A percentile compares a stretch with the other conserved stretches of the same genome.
phyloP scores from a whole-genome alignment of 495 filamentous ascomycete species.

The Penicillium salamii region DNA sequence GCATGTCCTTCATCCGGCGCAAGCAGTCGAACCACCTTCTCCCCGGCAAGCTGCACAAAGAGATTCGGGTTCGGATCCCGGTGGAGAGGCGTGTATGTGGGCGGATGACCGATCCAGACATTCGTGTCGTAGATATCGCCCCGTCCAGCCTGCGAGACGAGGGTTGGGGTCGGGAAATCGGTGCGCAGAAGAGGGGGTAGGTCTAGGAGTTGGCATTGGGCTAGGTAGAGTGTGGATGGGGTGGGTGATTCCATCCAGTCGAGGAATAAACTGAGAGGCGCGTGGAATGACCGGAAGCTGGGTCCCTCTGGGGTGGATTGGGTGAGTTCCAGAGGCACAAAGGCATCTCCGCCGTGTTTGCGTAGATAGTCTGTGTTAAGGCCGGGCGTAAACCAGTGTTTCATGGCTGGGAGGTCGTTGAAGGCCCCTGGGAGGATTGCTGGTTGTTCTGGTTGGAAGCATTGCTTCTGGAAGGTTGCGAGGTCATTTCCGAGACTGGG shows the following conservation, averaged over 20 bases:
- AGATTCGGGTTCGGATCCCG: slow-evolving; percentile 92
- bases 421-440: slow-evolving; percentile 48
- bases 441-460: slow-evolving; percentile 47
- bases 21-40: slow-evolving; percentile 71
- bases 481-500: slow-evolving; percentile 32
- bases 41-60: slow-evolving; percentile 77
- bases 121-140: slow-evolving; percentile 82
- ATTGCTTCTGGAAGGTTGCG: slow-evolving; percentile 46
- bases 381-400: slow-evolving; percentile 50
- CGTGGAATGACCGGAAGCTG: slow-evolving; percentile 55
- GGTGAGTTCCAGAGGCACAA: slow-evolving; percentile 60
- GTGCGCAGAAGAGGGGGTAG: slow-evolving; percentile 58
- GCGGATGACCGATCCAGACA: slow-evolving; percentile 83
- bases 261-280: slow-evolving; percentile 56
- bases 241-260: slow-evolving; percentile 41
- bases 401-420: slow-evolving; percentile 44
- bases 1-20: slow-evolving; percentile 55
- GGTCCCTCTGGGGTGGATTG: slow-evolving; percentile 9
- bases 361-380: slow-evolving; percentile 51
- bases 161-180: slow-evolving; percentile 66
- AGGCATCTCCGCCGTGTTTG: slow-evolving; percentile 42
- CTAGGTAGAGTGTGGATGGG: slow-evolving; percentile 65
- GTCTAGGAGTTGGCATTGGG: slow-evolving; percentile 69
- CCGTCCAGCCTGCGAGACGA: slow-evolving; percentile 58
- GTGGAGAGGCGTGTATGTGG: slow-evolving; percentile 87